These are phyloP conservation scores for Penicillium robsamsonii DNA, from an alignment of 495 filamentous ascomycete genomes.

Conservation along the genomic window DNA sequence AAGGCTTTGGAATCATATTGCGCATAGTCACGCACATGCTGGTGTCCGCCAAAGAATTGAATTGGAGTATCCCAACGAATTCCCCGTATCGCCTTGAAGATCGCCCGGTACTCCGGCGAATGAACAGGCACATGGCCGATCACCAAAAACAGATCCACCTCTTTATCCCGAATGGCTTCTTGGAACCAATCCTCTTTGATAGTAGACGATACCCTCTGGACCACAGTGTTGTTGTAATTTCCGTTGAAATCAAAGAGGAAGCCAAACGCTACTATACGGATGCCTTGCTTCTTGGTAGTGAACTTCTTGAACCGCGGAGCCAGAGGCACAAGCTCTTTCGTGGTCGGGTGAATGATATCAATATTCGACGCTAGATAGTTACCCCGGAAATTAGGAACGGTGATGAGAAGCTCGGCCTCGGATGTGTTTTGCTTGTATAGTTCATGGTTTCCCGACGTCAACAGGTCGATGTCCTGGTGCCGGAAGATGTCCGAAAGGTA, in stretches of 20 bases:
- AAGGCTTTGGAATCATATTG: constrained; percentile 78
- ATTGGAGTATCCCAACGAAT: constrained; percentile 78
- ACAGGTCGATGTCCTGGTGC: constrained; percentile 76
- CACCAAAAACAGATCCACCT: constrained; percentile 85
- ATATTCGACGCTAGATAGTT: constrained; percentile 88
- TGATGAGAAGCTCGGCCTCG: constrained; percentile 68
- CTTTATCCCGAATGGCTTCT: constrained; percentile 70
- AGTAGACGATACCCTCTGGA: constrained; percentile 73
- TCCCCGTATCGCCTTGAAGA: constrained; percentile 77
- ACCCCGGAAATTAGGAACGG: constrained; percentile 72
- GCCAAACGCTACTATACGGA: constrained; percentile 83
- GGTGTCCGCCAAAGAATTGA: constrained; percentile 90
- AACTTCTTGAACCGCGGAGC: constrained; percentile 84
- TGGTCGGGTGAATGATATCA: constrained; percentile 75
- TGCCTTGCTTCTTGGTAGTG: constrained; percentile 79
- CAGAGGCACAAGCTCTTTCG: constrained; percentile 67
- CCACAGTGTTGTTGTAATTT: constrained; percentile 84
- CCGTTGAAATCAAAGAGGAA: constrained; percentile 92
- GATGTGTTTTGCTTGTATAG: constrained; percentile 80
- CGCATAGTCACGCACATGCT: constrained; percentile 82
- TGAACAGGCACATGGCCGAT: constrained; percentile 81
- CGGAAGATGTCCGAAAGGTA: constrained; percentile 84
- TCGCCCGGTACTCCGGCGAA: constrained; percentile 70
- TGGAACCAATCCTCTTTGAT: constrained; percentile 89
- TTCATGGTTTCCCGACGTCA: constrained; percentile 94